Base-by-base conservation (phyloP, 768 basidiomycete genomes). In the Cystobasidium ongulense region DNA sequence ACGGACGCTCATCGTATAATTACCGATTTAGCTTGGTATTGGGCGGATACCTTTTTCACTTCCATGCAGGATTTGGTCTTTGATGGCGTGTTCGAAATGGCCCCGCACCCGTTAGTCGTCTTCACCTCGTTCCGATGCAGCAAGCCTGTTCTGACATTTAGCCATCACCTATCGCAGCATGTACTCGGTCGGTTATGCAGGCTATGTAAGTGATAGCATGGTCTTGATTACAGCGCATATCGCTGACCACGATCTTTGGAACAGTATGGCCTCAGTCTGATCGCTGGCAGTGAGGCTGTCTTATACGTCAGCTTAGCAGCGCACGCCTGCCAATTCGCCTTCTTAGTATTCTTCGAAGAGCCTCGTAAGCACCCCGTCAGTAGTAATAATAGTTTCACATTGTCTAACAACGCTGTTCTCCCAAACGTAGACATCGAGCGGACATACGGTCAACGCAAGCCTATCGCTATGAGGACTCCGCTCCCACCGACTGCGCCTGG, bases 1-100 rank as follows among this genome's bases (percentile, higher is more conserved):
- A 90, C 90, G 1, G 95, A 98, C 79, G 96, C 96, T 0, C 96
- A 99, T 80, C 86, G 92, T 67, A 92, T 98, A 62, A 93, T 98
- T 75, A 98, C 96, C 78, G 95, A 97, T 79, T 97, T 95, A 77
- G 94, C 93, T 18, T 97, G 92, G 93, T 97, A 93, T 81, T 92
- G 92, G 92, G 93, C 78, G 52, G 79, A 80, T 73, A 79, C 81
- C 1, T 81, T 81, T 68, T 61, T 61, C 27, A 25, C 38, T 38
- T 79, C 81, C 75, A 80, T 82, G 63, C 78, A 83, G 74, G 81
- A 89, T 52, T 85, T 98, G 17, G 89, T 97, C 1, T 99, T 99
- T 78, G 95, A 99, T 80, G 96, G 96, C 18, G 95, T 99, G 21
- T 99, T 97, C 77, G 95, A 98, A 80, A 84, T 93, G 46, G 89